Evolutionary conservation across 192 early-diverging fungal species (phyloP).

Genomic region (Martensiomyces pterosporus): DNA sequence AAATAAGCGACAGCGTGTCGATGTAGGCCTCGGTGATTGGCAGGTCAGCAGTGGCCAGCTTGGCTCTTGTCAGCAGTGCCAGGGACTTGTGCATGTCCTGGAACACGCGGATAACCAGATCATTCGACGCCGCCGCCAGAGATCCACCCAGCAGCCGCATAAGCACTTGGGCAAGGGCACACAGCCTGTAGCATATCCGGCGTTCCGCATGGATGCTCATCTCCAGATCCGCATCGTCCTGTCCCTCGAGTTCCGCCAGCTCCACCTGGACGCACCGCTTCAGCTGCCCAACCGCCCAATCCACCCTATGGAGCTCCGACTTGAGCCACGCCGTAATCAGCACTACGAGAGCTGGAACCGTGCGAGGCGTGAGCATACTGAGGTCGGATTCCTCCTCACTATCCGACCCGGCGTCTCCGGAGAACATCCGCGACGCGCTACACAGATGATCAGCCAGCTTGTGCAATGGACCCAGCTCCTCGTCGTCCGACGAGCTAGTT

Average conservation of each 20-base stretch:
- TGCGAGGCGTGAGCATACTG: conserved; percentile 15
- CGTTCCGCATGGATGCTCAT: conserved; percentile 25
- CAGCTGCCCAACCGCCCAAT: conserved; percentile 31
- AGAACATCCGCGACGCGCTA: conserved; percentile 12
- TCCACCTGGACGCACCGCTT: conserved; percentile 11
- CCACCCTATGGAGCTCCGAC: conserved; percentile 21
- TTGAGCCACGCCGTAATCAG: conserved; percentile 19
- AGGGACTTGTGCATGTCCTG: conserved; percentile 28
- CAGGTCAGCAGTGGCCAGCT: conserved; percentile 9
- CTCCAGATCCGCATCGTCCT: conserved; percentile 12
- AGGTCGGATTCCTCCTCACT: too few relatives aligned
- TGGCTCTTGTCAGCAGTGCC: conserved; percentile 19
- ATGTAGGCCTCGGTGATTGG: conserved; percentile 40
- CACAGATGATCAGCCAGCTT: conserved; percentile 15
- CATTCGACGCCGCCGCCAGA: conserved; percentile 9
- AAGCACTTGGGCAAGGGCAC: conserved; percentile 18
- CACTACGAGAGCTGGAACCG: conserved; percentile 14
- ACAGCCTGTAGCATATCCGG: conserved; percentile 23
- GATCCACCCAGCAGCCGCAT: conserved; percentile 14
- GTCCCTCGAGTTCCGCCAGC: conserved; percentile 1
- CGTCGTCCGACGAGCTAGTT: conserved; percentile 2
- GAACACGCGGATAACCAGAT: conserved; percentile 21
- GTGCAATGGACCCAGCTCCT: conserved; percentile 18
- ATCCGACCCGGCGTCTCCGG: conserved; percentile 2
- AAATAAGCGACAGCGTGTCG: conserved; percentile 20